Base-by-base conservation (phyloP, 2,329 filamentous ascomycete genomes). In the Ceratocystis lukuohia region DNA sequence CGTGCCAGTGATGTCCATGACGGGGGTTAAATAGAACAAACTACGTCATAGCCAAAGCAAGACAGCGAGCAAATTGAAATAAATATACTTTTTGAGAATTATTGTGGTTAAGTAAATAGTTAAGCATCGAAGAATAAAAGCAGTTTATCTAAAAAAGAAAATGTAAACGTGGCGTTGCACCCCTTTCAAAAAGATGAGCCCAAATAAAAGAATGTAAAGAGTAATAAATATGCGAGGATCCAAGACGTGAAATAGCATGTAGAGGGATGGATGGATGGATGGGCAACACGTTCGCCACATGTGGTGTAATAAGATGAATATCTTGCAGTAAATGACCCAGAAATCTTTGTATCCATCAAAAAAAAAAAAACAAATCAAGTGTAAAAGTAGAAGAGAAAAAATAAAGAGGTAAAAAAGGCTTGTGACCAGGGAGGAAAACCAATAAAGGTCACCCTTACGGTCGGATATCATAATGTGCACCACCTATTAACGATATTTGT, bases 381-480 rank as follows among this genome's bases (percentile, higher is more conserved):
- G 30, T 17, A 59, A 30, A 59, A 37, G n/a, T n/a, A 17, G 8
- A 37, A 20, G 15, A 20, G 20, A 15, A 30, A 33, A 57, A n/a
- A 56, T 15, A 10, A 17, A 15, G 28, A 33, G 2, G 6, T 5
- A n/a, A 37, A 37, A 2, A n/a, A 59, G 37, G 61, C 5, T 20
- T 57, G 53, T 53, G 48, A 53, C 48, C 48, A 53, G 48, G 22
- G 22, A 53, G 48, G 17, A 30, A 37, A 59, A 28, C n/a, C n/a
- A 6, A 59, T 2, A 30, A n/a, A 59, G 28, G 12, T 2, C 5
- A 10, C 28, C 25, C 25, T 45, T 25, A 4, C 41, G n/a, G 64
- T 65, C 41, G 37, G 41, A 61, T 61, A 65, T 65, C 64, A 48
- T 65, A 22, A 65, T 59, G 56, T 33, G 56, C 56, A 25, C 50